Conservation (phyloP, 2,329 filamentous ascomycete species). For the Dactylellina haptotyla region DNA sequence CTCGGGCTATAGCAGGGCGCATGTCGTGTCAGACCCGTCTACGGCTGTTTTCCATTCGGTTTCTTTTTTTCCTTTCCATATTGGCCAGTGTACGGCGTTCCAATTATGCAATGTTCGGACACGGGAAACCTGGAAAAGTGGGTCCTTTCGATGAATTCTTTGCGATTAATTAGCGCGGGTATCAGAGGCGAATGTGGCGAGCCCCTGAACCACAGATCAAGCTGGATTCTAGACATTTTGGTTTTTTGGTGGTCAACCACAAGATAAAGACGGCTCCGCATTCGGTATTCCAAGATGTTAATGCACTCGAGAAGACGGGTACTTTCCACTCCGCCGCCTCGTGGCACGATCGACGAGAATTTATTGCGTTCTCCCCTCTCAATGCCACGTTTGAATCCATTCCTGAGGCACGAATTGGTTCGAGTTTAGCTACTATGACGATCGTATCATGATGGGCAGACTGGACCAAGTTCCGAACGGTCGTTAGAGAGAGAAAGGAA, state of each 20-base stretch:
- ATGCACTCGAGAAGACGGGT: not conserved
- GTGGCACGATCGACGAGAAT: slow-evolving; percentile 38
- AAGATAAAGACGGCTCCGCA: not conserved
- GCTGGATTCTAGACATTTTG: slow-evolving; percentile 30
- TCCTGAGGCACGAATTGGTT: slow-evolving; percentile 27
- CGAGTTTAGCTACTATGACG: slow-evolving; percentile 20
- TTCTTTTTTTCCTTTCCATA: not conserved
- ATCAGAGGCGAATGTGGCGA: slow-evolving; percentile 46
- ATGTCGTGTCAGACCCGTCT: slow-evolving; percentile 21
- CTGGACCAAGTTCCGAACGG: not conserved
- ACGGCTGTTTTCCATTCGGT: slow-evolving; percentile 6
- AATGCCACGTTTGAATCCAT: slow-evolving; percentile 32
- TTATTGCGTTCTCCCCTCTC: slow-evolving; percentile 17
- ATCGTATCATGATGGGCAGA: slow-evolving; percentile 31
- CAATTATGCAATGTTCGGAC: slow-evolving; percentile 29
- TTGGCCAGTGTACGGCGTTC: slow-evolving; percentile 7
- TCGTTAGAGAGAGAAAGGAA: not conserved
- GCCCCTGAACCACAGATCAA: slow-evolving; percentile 53
- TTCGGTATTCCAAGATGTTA: not conserved
- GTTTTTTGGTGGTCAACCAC: slow-evolving; percentile 9
- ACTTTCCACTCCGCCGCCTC: slow-evolving; percentile 17
- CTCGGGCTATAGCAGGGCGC: slow-evolving; percentile 14
- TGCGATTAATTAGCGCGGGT: slow-evolving; percentile 54
- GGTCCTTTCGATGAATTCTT: slow-evolving; percentile 46
- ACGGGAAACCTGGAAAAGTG: slow-evolving; percentile 39